Conservation (phyloP, 139 green algal genomes). For the Volvox reticuliferus region DNA sequence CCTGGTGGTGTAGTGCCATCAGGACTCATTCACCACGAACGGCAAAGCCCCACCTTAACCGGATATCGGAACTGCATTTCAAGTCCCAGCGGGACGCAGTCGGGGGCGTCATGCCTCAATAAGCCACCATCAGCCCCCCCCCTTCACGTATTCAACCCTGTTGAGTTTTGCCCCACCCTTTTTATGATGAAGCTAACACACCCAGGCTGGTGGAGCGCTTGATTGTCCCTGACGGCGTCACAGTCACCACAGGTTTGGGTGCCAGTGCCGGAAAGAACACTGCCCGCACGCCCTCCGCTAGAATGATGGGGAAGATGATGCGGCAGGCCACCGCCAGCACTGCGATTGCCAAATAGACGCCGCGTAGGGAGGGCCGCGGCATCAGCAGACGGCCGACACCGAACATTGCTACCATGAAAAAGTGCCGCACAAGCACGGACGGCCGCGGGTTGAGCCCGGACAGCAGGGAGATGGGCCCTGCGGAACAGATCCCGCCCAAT, state of each 20-base stretch:
- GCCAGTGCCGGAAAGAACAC: slow-evolving; percentile 85
- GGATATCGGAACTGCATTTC: too few relatives aligned
- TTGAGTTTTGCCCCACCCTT: neutral
- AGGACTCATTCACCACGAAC: too few relatives aligned
- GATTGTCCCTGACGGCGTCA: neutral
- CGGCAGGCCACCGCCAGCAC: slow-evolving; percentile 69
- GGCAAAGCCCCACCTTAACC: too few relatives aligned
- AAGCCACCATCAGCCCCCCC: too few relatives aligned
- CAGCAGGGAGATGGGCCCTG: slow-evolving; percentile 91
- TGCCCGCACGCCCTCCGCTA: slow-evolving; percentile 70
- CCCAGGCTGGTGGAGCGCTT: neutral
- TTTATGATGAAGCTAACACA: neutral
- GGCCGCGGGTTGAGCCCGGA: slow-evolving; percentile 92
- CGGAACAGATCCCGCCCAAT: slow-evolving; percentile 86
- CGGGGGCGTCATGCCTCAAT: too few relatives aligned
- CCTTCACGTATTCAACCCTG: too few relatives aligned
- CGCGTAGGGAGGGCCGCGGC: slow-evolving; percentile 82
- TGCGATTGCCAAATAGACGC: slow-evolving; percentile 60
- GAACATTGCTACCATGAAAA: slow-evolving; percentile 95
- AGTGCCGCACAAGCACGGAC: slow-evolving; percentile 93
- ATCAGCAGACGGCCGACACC: slow-evolving; percentile 89
- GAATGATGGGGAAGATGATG: slow-evolving; percentile 96
- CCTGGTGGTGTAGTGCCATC: too few relatives aligned
- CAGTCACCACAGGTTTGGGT: slow-evolving; percentile 59
- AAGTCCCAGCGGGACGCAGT: too few relatives aligned